Evolutionary conservation across 2,329 filamentous ascomycete species (phyloP).

Genomic region (Rugonectria rugulosa): DNA sequence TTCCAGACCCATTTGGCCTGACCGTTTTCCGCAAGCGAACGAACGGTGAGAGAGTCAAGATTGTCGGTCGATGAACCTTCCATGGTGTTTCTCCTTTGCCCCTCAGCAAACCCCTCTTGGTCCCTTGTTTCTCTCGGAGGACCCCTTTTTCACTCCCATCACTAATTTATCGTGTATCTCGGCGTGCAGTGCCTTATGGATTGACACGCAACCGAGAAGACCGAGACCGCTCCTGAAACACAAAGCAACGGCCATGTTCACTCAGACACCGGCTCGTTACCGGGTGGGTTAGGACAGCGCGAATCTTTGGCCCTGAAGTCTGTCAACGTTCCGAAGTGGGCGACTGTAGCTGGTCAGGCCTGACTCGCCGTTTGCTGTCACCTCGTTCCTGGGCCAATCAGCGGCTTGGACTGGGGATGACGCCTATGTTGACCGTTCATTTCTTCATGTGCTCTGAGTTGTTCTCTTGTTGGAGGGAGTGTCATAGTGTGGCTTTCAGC

Average conservation of each 20-base stretch:
- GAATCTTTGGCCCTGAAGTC: constrained; percentile 1
- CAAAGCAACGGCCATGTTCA: constrained; percentile 10
- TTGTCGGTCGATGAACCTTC: background rate
- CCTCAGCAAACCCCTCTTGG: background rate
- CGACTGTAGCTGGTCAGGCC: background rate
- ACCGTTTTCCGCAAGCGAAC: constrained; percentile 16
- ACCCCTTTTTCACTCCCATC: background rate
- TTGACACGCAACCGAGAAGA: background rate
- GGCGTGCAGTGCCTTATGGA: background rate
- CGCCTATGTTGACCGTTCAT: background rate
- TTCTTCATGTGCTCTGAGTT: background rate
- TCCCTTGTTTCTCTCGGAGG: background rate
- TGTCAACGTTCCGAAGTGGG: background rate
- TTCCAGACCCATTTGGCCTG: background rate
- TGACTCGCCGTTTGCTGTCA: constrained; percentile 18
- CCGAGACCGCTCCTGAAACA: background rate
- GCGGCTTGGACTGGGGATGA: background rate
- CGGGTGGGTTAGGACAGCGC: constrained; percentile 2
- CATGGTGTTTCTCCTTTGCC: background rate
- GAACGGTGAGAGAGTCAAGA: background rate
- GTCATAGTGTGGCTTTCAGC: background rate
- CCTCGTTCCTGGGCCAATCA: constrained; percentile 17
- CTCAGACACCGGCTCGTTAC: background rate
- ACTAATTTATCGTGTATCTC: no score
- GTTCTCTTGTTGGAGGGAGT: background rate